Percentiles rank a stretch among this genome's conserved stretches.
phyloP scores from a whole-genome alignment of 805 yeast species.

The Monosporozyma servazzii region DNA sequence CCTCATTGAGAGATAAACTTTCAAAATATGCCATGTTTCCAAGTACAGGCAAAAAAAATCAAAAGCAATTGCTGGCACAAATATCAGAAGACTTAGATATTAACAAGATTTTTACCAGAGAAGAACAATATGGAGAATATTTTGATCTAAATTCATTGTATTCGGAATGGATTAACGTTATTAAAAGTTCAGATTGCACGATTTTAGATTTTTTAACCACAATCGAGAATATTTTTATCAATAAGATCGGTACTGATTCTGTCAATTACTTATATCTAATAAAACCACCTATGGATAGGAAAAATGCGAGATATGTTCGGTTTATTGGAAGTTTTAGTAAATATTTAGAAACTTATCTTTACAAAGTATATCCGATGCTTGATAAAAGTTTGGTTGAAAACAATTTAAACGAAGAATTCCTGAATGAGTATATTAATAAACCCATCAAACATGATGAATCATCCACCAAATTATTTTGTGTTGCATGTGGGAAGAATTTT shows the following conservation, averaged over 20 bases:
- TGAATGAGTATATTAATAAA: conserved; percentile 12
- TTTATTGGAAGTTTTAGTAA: conserved; percentile 39
- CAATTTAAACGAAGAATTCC: background rate
- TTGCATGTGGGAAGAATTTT: conserved; percentile 54
- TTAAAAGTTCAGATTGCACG: conserved; percentile 28
- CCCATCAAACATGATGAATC: conserved; percentile 13
- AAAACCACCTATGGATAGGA: conserved; percentile 24
- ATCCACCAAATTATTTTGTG: conserved; percentile 40
- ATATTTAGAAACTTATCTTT: conserved; percentile 44
- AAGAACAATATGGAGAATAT: conserved; percentile 56
- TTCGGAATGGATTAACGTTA: conserved; percentile 44
- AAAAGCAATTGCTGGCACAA: conserved; percentile 35
- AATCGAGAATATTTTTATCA: conserved; percentile 34
- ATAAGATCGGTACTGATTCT: conserved; percentile 11
- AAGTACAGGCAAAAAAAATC: conserved; percentile 8
- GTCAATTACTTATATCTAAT: conserved; percentile 9
- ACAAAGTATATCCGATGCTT: conserved; percentile 41
- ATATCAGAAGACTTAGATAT: conserved; percentile 43
- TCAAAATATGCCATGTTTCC: conserved; percentile 22
- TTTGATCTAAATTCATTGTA: conserved; percentile 49
- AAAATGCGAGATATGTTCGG: conserved; percentile 30
- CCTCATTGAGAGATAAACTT: conserved; percentile 7
- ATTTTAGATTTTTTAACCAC: conserved; percentile 44
- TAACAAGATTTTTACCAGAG: conserved; percentile 43
- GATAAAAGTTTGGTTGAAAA: conserved; percentile 26